phyloP scores from a whole-genome alignment of 2,329 filamentous ascomycete species.

The Exserohilum turcica region DNA sequence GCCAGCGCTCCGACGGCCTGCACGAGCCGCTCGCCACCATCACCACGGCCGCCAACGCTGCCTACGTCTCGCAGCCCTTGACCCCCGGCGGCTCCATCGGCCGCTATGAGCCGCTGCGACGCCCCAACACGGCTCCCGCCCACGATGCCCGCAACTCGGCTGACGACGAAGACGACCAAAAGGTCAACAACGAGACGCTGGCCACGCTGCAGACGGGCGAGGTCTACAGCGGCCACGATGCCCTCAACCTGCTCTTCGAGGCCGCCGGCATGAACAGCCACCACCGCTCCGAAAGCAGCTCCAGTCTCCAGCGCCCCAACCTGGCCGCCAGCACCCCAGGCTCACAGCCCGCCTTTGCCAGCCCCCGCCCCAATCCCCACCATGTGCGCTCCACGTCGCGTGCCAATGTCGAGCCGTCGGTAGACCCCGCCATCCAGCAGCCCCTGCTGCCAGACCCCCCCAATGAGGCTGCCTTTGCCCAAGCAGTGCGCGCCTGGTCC shows the following conservation, averaged over 20 bases:
- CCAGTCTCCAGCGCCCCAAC: constrained; percentile 44
- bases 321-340: constrained; percentile 44
- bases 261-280: constrained; percentile 64
- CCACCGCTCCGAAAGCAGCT: constrained; percentile 55
- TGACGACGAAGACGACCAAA: constrained; percentile 59
- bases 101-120: constrained; percentile 67
- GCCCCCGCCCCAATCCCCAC: constrained; percentile 35
- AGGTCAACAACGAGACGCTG: constrained; percentile 65
- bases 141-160: constrained; percentile 29
- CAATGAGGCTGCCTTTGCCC: constrained; percentile 52
- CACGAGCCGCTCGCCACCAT: constrained; percentile 34
- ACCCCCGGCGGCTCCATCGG: constrained; percentile 70
- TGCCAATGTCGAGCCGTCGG: constrained; percentile 28
- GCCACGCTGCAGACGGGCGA: constrained; percentile 66
- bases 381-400: constrained; percentile 34
- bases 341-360: constrained; percentile 43
- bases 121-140: constrained; percentile 55
- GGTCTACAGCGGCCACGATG: constrained; percentile 90
- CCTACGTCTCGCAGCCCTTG: constrained; percentile 58
- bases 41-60: constrained; percentile 23
- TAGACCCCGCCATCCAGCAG: constrained; percentile 42
- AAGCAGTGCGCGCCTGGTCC: constrained; percentile 85
- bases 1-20: constrained; percentile 58
- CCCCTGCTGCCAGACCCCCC: constrained; percentile 37
- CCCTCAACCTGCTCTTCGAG: constrained; percentile 87